Conservation (phyloP, 352 stramenopile species). For the Phytophthora idaei region DNA sequence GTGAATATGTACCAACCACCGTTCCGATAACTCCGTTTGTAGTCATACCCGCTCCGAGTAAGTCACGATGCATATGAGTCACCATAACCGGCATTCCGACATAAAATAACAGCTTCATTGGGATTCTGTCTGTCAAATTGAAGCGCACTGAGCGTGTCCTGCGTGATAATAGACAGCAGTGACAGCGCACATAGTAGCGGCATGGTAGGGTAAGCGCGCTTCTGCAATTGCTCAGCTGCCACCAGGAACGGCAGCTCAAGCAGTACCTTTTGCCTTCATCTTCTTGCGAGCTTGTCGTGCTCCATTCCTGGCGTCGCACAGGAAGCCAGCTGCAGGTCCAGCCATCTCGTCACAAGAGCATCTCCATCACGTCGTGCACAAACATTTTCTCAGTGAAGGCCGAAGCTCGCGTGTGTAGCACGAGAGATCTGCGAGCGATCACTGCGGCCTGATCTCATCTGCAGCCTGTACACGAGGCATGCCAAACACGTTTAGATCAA, state of each 20-base stretch:
- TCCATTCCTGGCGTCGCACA: conserved; percentile 45
- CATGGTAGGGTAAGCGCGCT: conserved; percentile 62
- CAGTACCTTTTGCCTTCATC: conserved; percentile 77
- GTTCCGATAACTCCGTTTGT: too few relatives aligned
- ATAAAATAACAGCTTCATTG: too few relatives aligned
- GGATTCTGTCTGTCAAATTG: too few relatives aligned
- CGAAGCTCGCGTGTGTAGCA: conserved; percentile 46
- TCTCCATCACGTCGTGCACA: conserved; percentile 79
- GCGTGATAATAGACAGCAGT: conserved; percentile 69
- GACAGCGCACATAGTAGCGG: conserved; percentile 62
- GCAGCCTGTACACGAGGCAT: conserved; percentile 68
- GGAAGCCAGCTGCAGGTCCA: conserved; percentile 41
- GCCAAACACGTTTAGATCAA: conserved; percentile 62
- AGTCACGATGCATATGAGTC: too few relatives aligned
- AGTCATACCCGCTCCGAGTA: too few relatives aligned
- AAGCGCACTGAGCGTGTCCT: conserved; percentile 36
- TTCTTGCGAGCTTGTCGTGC: conserved; percentile 84
- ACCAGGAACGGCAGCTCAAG: conserved; percentile 80
- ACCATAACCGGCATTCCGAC: too few relatives aligned
- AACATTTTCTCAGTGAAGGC: conserved; percentile 71
- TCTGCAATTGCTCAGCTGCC: conserved; percentile 67
- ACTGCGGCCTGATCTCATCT: conserved; percentile 52
- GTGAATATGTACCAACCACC: too few relatives aligned
- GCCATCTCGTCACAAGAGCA: conserved; percentile 82
- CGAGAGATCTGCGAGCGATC: conserved; percentile 72